Evolutionary conservation across 1,139 yeast species (phyloP).

Genomic region (Pneumocystis oryctolagi): DNA sequence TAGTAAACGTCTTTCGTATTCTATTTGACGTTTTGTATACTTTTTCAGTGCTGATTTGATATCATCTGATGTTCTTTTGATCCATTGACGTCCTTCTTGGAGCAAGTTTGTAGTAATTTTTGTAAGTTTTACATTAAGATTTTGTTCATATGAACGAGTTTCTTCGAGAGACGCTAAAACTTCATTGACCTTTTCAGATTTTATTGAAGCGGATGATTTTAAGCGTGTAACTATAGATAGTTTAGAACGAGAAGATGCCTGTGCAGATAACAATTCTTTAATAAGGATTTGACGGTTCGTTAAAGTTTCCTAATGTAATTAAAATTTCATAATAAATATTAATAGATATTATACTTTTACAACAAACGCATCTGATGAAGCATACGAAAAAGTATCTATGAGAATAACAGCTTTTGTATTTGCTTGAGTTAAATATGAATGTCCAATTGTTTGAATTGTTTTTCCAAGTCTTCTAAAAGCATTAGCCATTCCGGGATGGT

Average conservation of each 20-base stretch:
- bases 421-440: conserved; percentile 57
- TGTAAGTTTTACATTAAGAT: conserved; percentile 56
- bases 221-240: conserved; percentile 64
- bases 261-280: conserved; percentile 76
- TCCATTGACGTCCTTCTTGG: conserved; percentile 47
- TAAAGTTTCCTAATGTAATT: conserved; percentile 42
- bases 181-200: conserved; percentile 81
- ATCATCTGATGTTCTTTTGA: conserved; percentile 41
- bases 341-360: conserved; percentile 34
- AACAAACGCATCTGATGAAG: conserved; percentile 63
- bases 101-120: conserved; percentile 79
- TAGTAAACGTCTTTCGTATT: conserved; percentile 70
- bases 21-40: conserved; percentile 58
- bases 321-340: background rate
- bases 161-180: conserved; percentile 66
- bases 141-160: conserved; percentile 67
- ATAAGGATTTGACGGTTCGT: conserved; percentile 84
- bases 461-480: conserved; percentile 72
- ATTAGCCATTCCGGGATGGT: conserved; percentile 56
- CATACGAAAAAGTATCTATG: conserved; percentile 56
- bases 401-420: conserved; percentile 60
- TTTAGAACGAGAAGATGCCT: conserved; percentile 51
- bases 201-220: conserved; percentile 52
- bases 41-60: conserved; percentile 41
- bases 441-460: conserved; percentile 56